Evolutionary conservation across 192 early-diverging fungal species (phyloP), one percentile per base, ranked within the genome.

Genomic region (Backusella westeae): DNA sequence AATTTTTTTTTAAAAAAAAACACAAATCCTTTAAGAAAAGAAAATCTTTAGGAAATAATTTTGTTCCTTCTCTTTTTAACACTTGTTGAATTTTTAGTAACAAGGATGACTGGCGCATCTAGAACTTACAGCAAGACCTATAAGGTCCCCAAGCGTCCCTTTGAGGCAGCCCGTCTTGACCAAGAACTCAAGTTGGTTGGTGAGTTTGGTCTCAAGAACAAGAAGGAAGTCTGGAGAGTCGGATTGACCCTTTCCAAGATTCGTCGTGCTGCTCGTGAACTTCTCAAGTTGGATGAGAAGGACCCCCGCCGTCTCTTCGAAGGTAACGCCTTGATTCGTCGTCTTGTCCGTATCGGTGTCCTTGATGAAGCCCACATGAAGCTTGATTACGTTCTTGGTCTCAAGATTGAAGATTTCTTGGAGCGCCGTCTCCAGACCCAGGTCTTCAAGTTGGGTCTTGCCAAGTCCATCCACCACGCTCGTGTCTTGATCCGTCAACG

Each of bases 241-340:
- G 95, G 94, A 79, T 93, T 91, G 87, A 95, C 94, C 80, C 92
- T 99, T 78, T 99, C 97, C 88, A 97, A 98, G 89, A 97, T 99
- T 82, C 97, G 97, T 91, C 97, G 97, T 98, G 97, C 97, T 77
- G 97, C 97, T 79, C 96, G 97, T 97, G 97, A 99, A 89, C 94
- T 99, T 76, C 90, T 99, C 79, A 98, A 95, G 73, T 89, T 98
- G 73, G 95, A 97, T 73, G 92, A 91, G 82, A 97, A 97, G 92
- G 96, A 97, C 87, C 94, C 97, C 80, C 92, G 94, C 76, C 96
- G 97, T 88, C 92, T 98, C 75, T 99, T 98, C 83, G 97, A 98
- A 90, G 97, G 97, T 89, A 99, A 99, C 87, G 97, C 97, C 46
- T 92, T 99, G 75, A 97, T 99, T 89, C 94, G 97, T 79, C 94